Base-by-base conservation (phyloP, 2,329 filamentous ascomycete genomes). In the Acarospora socialis region DNA sequence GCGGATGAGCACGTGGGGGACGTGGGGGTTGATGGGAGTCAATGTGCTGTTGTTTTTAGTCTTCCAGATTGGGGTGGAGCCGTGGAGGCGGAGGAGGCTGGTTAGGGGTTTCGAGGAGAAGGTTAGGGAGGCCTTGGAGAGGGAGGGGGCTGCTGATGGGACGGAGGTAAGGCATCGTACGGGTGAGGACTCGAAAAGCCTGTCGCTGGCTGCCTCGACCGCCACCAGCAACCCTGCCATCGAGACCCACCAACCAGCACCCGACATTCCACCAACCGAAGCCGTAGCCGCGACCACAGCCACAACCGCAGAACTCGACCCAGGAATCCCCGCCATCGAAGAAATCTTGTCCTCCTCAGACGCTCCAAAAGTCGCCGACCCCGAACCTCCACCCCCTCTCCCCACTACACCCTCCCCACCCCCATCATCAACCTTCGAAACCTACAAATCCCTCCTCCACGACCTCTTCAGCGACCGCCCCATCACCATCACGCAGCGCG, bases 1-100 rank as follows among this genome's bases (percentile, higher is more conserved):
- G 21, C 69, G 90, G 43, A 93, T 93, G 66, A 90, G 81, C 53
- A 98, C 90, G 0, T 98, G 90, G 90, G 87, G 92, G 21, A 98
- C 90, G 0, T 95, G 92, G 75, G 90, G 87, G 0, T 61, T 98
- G 39, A 98, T 98, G 90, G 87, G 87, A 15, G 72, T 95, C 49
- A 98, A 98, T 51, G 81, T 95, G 19, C 54, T 95, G 39, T 59
- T 98, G 28, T 82, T 98, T 50, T 57, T 98, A 32, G 67, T 86
- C 12, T 75, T 92, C 45, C 77, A 94, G 57, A 77, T 92, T 45
- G 73, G 90, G 13, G 77, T 93, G 39, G 87, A 98, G 65, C 90
- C 90, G 3, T 95, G 87, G 83, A 74, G 84, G 45, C 66, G 90
- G 45, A 67, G 64, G 49, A 66, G 83, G 46, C 69, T 98, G 39